Percentiles rank a stretch among this genome's conserved stretches.
Conservation (phyloP, 2,329 filamentous ascomycete species). For the Delphinella strobiligena region DNA sequence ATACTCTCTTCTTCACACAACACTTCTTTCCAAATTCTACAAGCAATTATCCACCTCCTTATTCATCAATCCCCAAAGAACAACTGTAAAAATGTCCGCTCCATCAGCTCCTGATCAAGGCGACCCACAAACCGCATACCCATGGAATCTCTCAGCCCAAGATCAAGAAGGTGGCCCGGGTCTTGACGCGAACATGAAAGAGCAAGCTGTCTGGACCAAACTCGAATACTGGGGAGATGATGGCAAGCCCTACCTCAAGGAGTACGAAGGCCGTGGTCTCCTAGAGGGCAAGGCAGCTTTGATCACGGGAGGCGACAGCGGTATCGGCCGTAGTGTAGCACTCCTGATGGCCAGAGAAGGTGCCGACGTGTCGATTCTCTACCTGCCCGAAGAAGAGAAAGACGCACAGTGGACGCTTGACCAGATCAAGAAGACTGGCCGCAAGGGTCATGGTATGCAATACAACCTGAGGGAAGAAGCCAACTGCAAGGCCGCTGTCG, state of each 20-base stretch:
- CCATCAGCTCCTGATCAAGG: constrained; percentile 6
- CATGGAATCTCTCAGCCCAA: constrained; percentile 17
- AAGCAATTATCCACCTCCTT: too few species aligned
- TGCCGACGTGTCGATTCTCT: constrained; percentile 43
- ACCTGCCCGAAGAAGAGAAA: constrained; percentile 43
- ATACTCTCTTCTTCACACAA: not conserved
- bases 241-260: constrained; percentile 20
- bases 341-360: constrained; percentile 47
- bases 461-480: constrained; percentile 39
- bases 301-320: constrained; percentile 17
- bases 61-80: too few species aligned
- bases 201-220: constrained; percentile 20
- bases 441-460: constrained; percentile 35
- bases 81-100: not conserved
- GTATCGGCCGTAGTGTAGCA: constrained; percentile 42
- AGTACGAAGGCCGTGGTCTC: constrained; percentile 20
- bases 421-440: constrained; percentile 39
- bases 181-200: constrained; percentile 19
- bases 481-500: constrained; percentile 39
- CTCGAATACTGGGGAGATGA: constrained; percentile 20
- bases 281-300: constrained; percentile 20
- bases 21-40: too few species aligned
- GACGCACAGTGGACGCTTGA: constrained; percentile 44
- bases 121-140: constrained; percentile 13
- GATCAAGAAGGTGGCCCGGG: constrained; percentile 21